Evolutionary conservation across 331 rosid genomes (phyloP).

Genomic region (Acacia concinna): DNA sequence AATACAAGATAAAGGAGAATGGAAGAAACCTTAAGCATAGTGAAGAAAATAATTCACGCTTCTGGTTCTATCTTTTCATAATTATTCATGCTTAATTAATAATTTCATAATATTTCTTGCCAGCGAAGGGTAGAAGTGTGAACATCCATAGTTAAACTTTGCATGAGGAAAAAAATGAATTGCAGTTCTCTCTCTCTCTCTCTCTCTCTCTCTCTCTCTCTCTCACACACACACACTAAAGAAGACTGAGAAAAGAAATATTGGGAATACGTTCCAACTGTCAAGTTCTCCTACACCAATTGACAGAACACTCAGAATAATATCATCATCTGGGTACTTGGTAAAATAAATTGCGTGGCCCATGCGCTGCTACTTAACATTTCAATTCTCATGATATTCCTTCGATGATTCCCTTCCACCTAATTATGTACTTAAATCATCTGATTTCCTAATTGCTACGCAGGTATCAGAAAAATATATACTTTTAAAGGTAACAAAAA

Average conservation of each 20-base stretch:
- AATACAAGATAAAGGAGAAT: background rate
- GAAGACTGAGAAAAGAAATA: background rate
- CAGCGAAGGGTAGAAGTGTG: background rate
- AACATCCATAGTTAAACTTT: background rate
- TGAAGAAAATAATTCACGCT: background rate
- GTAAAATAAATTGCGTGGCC: background rate
- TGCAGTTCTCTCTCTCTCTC: too few species aligned
- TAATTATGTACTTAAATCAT: background rate
- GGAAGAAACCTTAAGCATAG: background rate
- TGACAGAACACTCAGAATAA: background rate
- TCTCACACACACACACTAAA: too few species aligned
- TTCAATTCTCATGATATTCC: background rate
- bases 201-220: too few species aligned
- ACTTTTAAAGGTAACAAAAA: background rate
- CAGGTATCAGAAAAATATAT: background rate
- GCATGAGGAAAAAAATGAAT: background rate
- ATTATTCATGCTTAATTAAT: background rate
- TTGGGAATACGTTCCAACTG: background rate
- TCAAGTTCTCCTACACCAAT: background rate
- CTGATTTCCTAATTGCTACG: background rate
- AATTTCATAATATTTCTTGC: background rate
- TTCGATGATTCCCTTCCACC: background rate
- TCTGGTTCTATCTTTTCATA: background rate
- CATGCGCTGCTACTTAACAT: background rate
- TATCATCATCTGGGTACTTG: background rate